Evolutionary conservation across 306 rosid species (phyloP), one percentile per base, ranked within the genome.

Genomic region (Glycine latifolia): DNA sequence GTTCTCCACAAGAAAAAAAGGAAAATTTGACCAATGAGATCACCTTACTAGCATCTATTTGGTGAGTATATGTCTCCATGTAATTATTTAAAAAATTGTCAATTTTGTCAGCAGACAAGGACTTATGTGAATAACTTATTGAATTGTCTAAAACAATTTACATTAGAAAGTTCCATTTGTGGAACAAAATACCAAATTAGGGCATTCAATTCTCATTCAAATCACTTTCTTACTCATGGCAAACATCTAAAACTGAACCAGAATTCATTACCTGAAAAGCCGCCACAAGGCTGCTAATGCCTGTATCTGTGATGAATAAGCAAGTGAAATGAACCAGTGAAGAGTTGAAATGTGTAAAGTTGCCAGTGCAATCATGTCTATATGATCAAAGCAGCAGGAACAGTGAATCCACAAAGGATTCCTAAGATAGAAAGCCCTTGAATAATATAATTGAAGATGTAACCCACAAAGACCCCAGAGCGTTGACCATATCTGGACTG

Each of bases 241-340:
- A 78, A 84, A 67, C 73, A 69, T 81, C 66, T 49, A 43, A 84
- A 67, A 77, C 35, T 55, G 75, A 81, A 70, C 63, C 39, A 59
- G 3, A 43, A 85, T 49, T 16, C 12, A 33, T 47, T 85, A 95
- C 99, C 99, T 90, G 90, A 95, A 95, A 85, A 93, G 94, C 81
- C 99, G 96, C 97, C 99, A 95, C 83, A 95, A 87, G 69, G 97
- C 90, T 63, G 98, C 94, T 78, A 93, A 81, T 76, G 95, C 92
- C 84, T 91, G 95, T 49, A 93, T 90, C 83, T 95, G 98, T 66
- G 93, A 89, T 80, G 98, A 93, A 89, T 95, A 95, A 71, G 91
- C 43, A 73, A 87, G 88, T 56, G 99, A 91, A 87, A 95, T 86
- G 87, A 91, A 86, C 98, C 97, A 87, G 79, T 90, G 94, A 82